phyloP scores from a whole-genome alignment of 495 filamentous ascomycete genomes.

The Sphaerosporella brunnea region DNA sequence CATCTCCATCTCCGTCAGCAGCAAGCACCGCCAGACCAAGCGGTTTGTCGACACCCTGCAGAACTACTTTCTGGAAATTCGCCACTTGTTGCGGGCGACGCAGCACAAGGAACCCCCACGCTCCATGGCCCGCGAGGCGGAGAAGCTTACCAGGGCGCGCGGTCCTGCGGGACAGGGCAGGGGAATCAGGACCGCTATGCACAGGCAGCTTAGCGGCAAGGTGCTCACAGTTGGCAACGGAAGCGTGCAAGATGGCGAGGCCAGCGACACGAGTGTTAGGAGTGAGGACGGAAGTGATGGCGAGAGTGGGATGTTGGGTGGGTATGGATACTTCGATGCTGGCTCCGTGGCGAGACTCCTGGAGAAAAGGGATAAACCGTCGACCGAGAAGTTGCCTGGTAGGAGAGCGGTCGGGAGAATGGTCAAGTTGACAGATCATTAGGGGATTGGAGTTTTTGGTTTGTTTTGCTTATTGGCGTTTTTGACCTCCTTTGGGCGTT shows the following conservation, averaged over 20 bases:
- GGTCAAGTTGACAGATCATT: conserved; percentile 59
- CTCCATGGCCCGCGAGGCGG: conserved; percentile 7
- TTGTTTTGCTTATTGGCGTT: neutral
- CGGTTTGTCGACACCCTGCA: conserved; percentile 81
- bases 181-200: conserved; percentile 30
- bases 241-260: conserved; percentile 2
- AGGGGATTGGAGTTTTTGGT: neutral
- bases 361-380: conserved; percentile 34
- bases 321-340: conserved; percentile 26
- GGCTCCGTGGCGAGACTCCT: conserved; percentile 21
- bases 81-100: conserved; percentile 57
- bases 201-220: conserved; percentile 33
- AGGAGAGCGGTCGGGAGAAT: conserved; percentile 64
- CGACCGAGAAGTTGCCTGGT: conserved; percentile 39
- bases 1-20: conserved; percentile 78
- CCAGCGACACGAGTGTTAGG: conserved; percentile 12
- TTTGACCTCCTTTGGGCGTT: neutral
- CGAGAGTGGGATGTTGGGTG: conserved; percentile 24
- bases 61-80: conserved; percentile 72
- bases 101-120: conserved; percentile 30
- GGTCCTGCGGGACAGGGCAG: conserved; percentile 50
- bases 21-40: conserved; percentile 81
- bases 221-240: conserved; percentile 10
- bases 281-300: conserved; percentile 24
- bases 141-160: conserved; percentile 32